phyloP scores from a whole-genome alignment of 139 green algal genomes.

The Micractinium conductrix region DNA sequence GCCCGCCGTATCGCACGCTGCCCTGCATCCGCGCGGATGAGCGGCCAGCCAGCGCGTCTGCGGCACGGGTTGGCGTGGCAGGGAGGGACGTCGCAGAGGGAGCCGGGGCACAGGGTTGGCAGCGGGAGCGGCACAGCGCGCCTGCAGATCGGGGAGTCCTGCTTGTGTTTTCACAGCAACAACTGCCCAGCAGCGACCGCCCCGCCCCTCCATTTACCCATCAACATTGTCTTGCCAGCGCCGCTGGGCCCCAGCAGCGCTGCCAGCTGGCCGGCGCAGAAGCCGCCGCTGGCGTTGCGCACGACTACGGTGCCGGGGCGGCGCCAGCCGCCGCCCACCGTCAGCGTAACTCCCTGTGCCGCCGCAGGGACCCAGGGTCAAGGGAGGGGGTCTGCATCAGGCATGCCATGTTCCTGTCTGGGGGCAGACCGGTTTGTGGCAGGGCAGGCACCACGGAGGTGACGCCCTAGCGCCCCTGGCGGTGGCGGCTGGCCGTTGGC shows the following conservation, averaged over 20 bases:
- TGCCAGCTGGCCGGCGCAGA: neutral
- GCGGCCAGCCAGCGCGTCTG: slow-evolving; percentile 3
- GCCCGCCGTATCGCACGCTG: neutral
- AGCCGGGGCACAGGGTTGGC: neutral
- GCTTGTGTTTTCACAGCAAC: no score
- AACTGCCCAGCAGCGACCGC: neutral
- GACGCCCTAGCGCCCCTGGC: no score
- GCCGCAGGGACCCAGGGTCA: no score
- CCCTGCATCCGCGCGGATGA: neutral
- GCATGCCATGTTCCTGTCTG: no score
- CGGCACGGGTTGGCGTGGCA: neutral
- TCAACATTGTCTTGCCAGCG: neutral
- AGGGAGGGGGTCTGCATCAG: no score
- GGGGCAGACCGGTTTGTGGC: no score
- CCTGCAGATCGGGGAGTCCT: neutral
- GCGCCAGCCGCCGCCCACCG: no score
- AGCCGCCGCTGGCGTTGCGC: neutral
- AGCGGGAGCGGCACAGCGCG: neutral
- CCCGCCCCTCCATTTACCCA: neutral
- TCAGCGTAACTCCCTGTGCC: no score
- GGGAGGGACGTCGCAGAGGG: neutral
- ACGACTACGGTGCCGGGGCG: no score
- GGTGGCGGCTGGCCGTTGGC: no score
- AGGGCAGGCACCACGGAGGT: no score
- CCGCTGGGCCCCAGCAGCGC: neutral